These are phyloP conservation scores for Dicorynia guianensis DNA, from an alignment of 306 rosid genomes.

Conservation along the genomic window DNA sequence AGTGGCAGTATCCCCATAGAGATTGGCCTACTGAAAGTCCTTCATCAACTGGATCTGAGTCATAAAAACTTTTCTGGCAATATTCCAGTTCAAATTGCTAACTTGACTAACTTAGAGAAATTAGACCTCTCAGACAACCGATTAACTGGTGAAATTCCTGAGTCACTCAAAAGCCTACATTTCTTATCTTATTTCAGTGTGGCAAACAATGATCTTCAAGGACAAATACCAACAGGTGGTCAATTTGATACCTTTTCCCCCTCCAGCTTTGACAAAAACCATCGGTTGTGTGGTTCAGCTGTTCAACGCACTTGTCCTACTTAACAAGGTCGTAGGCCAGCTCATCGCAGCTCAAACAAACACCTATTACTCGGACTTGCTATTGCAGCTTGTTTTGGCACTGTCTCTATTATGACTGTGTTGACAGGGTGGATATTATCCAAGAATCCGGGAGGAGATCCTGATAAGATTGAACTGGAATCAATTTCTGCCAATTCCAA, in stretches of 20 bases:
- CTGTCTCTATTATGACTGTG: slow-evolving; percentile 53
- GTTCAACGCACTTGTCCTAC: slow-evolving; percentile 65
- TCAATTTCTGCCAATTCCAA: slow-evolving; percentile 64
- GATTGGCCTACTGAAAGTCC: slow-evolving; percentile 69
- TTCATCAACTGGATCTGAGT: slow-evolving; percentile 69
- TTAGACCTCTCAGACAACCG: slow-evolving; percentile 75
- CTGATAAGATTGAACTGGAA: slow-evolving; percentile 76
- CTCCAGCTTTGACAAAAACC: slow-evolving; percentile 79
- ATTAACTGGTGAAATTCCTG: slow-evolving; percentile 82
- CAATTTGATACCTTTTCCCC: slow-evolving; percentile 79
- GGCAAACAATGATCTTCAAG: slow-evolving; percentile 79
- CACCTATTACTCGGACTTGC: slow-evolving; percentile 56
- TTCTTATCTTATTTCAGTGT: slow-evolving; percentile 90
- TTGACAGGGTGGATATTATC: slow-evolving; percentile 77
- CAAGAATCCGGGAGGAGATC: slow-evolving; percentile 76
- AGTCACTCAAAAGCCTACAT: slow-evolving; percentile 64
- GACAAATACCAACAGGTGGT: slow-evolving; percentile 77
- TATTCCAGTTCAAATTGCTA: slow-evolving; percentile 73
- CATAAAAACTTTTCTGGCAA: slow-evolving; percentile 72
- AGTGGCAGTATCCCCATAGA: slow-evolving; percentile 70
- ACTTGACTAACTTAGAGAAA: slow-evolving; percentile 76
- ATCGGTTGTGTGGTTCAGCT: slow-evolving; percentile 63
- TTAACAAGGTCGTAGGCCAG: slow-evolving; percentile 28
- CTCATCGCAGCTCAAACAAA: slow-evolving; percentile 50
- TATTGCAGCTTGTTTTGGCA: slow-evolving; percentile 54